phyloP scores from a whole-genome alignment of 176 grass and related monocot genomes.

The Oryza officinalis region DNA sequence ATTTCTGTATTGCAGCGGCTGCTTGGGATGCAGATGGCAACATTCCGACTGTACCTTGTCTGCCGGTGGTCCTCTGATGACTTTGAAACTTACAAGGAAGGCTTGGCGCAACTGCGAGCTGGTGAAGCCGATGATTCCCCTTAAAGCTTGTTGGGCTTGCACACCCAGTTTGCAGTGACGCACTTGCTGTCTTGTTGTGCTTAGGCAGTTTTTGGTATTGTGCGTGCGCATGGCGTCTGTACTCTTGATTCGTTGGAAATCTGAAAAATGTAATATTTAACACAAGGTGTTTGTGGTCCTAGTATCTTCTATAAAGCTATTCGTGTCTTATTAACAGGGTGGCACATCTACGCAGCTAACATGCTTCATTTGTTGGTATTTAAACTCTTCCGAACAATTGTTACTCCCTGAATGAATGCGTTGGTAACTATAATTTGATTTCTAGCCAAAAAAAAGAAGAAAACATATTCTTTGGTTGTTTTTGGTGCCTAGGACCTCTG shows the following conservation, averaged over 20 bases:
- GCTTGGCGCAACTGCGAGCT: conserved; percentile 43
- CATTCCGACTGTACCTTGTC: conserved; percentile 77
- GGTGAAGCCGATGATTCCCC: conserved; percentile 57
- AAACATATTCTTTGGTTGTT: not conserved
- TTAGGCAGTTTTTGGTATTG: conserved; percentile 28
- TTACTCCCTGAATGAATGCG: not conserved
- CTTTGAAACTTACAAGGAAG: conserved; percentile 82
- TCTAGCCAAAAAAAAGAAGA: not conserved
- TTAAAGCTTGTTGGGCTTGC: conserved; percentile 33
- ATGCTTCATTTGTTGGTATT: not conserved
- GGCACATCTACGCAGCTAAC: not conserved
- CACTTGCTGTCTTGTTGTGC: conserved; percentile 21
- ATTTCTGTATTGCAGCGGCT: conserved; percentile 49
- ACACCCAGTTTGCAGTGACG: not conserved
- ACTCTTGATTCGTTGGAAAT: not conserved
- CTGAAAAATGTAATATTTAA: not conserved
- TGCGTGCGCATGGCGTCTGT: not conserved
- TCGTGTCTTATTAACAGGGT: not conserved
- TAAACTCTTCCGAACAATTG: not conserved
- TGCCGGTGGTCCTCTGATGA: conserved; percentile 73
- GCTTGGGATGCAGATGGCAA: conserved; percentile 78
- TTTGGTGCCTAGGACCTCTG: not conserved
- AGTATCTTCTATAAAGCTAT: not conserved
- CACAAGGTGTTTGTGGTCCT: no score
- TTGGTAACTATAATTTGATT: not conserved